Percentiles rank a stretch among this genome's conserved stretches.
These are phyloP conservation scores for Colletotrichum sp. DNA, from an alignment of 2,329 filamentous ascomycete species.

Conservation along the genomic window DNA sequence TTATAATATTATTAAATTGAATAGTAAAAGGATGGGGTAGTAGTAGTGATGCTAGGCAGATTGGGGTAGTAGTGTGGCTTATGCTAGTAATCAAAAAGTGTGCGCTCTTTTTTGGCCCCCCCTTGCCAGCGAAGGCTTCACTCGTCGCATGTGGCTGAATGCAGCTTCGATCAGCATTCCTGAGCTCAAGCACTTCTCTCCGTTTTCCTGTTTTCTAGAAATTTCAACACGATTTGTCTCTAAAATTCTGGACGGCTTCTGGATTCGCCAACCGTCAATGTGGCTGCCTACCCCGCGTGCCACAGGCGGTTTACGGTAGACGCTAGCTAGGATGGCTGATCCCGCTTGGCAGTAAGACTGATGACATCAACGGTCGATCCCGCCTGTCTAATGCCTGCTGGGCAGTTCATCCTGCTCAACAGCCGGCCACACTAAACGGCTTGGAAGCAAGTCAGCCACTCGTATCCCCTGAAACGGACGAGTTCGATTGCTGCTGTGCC, in stretches of 20 bases:
- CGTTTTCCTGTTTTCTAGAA: background rate
- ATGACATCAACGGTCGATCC: conserved; percentile 19
- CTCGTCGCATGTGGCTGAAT: background rate
- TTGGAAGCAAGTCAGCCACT: background rate
- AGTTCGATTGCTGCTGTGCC: background rate
- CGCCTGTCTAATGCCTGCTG: background rate
- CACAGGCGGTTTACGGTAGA: background rate
- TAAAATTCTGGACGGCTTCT: background rate
- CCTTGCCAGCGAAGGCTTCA: background rate
- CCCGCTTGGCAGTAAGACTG: conserved; percentile 5
- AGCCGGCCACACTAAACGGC: background rate
- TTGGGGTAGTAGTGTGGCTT: too few species aligned
- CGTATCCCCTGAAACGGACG: background rate
- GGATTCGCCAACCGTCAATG: background rate
- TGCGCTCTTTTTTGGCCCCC: too few species aligned
- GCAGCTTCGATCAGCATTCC: background rate
- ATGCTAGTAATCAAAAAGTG: too few species aligned
- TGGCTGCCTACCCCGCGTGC: background rate
- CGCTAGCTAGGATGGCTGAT: background rate
- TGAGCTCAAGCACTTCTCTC: background rate
- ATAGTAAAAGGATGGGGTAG: too few species aligned
- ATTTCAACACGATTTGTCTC: background rate
- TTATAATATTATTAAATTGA: too few species aligned
- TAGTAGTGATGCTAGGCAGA: too few species aligned
- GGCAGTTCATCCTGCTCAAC: background rate